Evolutionary conservation across 306 rosid species (phyloP).

Genomic region (Pueraria montana): DNA sequence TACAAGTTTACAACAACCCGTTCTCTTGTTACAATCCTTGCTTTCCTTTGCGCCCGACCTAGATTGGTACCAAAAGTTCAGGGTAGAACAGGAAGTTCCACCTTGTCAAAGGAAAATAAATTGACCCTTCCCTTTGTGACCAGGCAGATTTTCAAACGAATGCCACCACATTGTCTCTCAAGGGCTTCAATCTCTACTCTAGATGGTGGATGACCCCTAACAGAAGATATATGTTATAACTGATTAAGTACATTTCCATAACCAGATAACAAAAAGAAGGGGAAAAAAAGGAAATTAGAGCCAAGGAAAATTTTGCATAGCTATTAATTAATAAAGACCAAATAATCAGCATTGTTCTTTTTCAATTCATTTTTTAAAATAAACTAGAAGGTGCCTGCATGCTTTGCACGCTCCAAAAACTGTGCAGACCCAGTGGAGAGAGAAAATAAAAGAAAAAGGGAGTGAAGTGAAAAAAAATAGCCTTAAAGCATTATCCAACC

Average conservation of each 20-base stretch:
- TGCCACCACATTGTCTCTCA: conserved; percentile 61
- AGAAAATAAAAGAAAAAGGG: too few species aligned
- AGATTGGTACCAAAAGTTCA: conserved; percentile 48
- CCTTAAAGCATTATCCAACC: too few species aligned
- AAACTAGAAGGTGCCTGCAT: too few species aligned
- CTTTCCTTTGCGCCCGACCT: neutral
- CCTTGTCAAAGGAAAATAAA: conserved; percentile 77
- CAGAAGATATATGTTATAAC: too few species aligned
- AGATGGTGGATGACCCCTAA: conserved; percentile 74
- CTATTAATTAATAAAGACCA: neutral
- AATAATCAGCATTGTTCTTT: neutral
- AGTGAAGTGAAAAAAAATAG: too few species aligned
- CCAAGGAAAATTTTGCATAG: neutral
- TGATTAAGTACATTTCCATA: conserved; percentile 34
- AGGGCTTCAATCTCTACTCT: conserved; percentile 65
- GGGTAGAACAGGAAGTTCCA: conserved; percentile 72
- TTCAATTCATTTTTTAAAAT: too few species aligned
- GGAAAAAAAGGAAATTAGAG: neutral
- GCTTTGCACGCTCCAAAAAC: too few species aligned
- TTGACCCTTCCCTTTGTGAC: conserved; percentile 75
- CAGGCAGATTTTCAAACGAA: conserved; percentile 71
- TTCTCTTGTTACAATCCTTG: conserved; percentile 24
- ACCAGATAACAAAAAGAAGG: neutral
- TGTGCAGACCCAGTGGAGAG: too few species aligned
- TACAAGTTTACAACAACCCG: neutral